phyloP scores from a whole-genome alignment of 2,329 filamentous ascomycete genomes.

The Trichoderma koningiopsis region DNA sequence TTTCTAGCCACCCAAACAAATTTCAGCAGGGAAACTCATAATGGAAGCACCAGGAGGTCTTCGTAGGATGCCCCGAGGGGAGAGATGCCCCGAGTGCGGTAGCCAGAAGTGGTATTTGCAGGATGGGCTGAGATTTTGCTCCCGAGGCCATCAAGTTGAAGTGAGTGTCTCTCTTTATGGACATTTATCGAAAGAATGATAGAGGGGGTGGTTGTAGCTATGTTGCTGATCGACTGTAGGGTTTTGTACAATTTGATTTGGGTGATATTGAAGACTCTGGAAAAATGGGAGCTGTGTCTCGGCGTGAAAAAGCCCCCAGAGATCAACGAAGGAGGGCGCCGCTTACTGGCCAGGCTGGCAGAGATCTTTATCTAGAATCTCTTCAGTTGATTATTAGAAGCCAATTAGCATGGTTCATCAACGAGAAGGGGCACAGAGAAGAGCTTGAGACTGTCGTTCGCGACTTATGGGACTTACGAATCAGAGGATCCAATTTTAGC shows the following conservation, averaged over 20 bases:
- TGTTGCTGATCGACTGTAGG: conserved; percentile 37
- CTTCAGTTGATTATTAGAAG: conserved; percentile 83
- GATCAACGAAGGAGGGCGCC: conserved; percentile 50
- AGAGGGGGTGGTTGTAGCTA: not conserved
- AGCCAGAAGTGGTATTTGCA: conserved; percentile 72
- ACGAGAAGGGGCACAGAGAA: conserved; percentile 63
- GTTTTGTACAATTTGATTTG: conserved; percentile 57
- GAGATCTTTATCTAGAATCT: conserved; percentile 78
- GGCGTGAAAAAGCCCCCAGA: conserved; percentile 60
- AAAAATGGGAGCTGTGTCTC: conserved; percentile 55
- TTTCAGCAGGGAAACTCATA: not conserved
- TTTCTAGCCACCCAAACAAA: not conserved
- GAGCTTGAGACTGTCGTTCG: conserved; percentile 79
- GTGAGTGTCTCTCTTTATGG: conserved; percentile 46
- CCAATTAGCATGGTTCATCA: conserved; percentile 74
- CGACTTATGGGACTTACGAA: conserved; percentile 81
- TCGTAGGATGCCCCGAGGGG: conserved; percentile 54
- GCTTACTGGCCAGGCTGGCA: conserved; percentile 67
- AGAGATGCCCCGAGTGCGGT: conserved; percentile 66
- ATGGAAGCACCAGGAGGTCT: conserved; percentile 50
- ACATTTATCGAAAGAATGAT: not conserved
- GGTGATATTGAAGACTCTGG: conserved; percentile 74
- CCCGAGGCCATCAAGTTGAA: conserved; percentile 78
- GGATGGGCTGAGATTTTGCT: conserved; percentile 77
- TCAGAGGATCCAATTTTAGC: conserved; percentile 47